Evolutionary conservation across 2,329 filamentous ascomycete species (phyloP), one percentile per base, ranked within the genome.

Genomic region (Cercospora sp.): DNA sequence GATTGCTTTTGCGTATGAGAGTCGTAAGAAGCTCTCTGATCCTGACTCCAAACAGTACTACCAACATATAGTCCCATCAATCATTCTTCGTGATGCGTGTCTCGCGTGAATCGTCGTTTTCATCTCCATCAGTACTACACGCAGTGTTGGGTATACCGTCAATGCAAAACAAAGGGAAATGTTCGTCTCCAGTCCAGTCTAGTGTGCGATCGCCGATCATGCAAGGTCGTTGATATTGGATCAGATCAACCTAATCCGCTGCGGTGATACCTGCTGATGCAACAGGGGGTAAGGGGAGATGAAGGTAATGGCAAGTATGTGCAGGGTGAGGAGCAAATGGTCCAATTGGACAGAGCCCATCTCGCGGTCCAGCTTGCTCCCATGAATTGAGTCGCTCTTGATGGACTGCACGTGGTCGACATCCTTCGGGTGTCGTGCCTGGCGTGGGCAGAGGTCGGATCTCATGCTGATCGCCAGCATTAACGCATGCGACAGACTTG

Each of bases 301-400:
- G 62, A 2, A 64, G 49, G 34, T 64, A 64, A 34, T 45, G 62
- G 30, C 62, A 64, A 3, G 49, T 28, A 28, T 64, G 49, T 55
- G 62, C 62, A 13, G 45, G 45, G 21, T 64, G 62, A 28, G 51
- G 62, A n/a, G 49, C 62, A 58, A 64, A 64, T 13, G 62, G 62
- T 30, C 62, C 62, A 8, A 64, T 64, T 10, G 62, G 62, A 6
- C 62, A 64, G 3, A 64, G 34, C 1, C 62, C 62, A 16, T 64
- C 62, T 45, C 62, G 58, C 10, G 62, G 34, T 5, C 51, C 30
- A 16, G 62, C 62, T 57, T 64, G 62, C 49, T 64, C 62, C 62
- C 62, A 57, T 13, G 62, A 43, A 32, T 64, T 64, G 26, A 58
- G 49, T 43, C 62, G 49, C 10, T 55, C 62, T 37, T 58, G 45